Evolutionary conservation across 2,329 filamentous ascomycete genomes (phyloP).

Genomic region (Emergomyces africanus): DNA sequence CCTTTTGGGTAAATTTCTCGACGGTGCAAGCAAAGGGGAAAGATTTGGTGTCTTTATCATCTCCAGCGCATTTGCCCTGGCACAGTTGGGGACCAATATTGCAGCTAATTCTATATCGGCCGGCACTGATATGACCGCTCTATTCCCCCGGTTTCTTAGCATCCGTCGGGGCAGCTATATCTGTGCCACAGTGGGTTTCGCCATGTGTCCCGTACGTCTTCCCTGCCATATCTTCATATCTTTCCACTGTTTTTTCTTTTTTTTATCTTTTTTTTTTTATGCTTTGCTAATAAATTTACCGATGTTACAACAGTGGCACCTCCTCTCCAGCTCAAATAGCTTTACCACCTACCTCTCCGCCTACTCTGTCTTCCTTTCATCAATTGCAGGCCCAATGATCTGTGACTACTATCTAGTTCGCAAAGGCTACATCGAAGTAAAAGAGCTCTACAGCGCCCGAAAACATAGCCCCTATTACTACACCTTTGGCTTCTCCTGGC

Average conservation of each 20-base stretch:
- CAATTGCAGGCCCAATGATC: conserved; percentile 83
- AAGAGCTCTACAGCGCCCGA: conserved; percentile 64
- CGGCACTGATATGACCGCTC: conserved; percentile 68
- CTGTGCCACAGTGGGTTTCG: conserved; percentile 64
- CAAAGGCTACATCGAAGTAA: conserved; percentile 65
- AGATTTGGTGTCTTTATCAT: conserved; percentile 68
- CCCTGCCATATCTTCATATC: neutral
- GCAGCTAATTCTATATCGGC: conserved; percentile 76
- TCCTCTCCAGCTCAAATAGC: conserved; percentile 61
- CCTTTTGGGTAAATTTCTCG: conserved; percentile 53
- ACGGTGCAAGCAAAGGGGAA: conserved; percentile 54
- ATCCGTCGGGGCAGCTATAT: conserved; percentile 82
- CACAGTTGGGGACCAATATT: conserved; percentile 77
- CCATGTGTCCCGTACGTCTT: conserved; percentile 59
- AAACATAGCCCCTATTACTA: conserved; percentile 54
- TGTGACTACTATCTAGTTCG: conserved; percentile 81
- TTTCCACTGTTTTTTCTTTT: no score
- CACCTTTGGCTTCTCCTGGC: conserved; percentile 63
- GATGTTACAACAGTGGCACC: conserved; percentile 38
- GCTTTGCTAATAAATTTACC: neutral
- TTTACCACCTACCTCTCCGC: conserved; percentile 88
- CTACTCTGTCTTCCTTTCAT: conserved; percentile 88
- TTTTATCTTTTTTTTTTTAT: no score
- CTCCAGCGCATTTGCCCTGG: conserved; percentile 56
- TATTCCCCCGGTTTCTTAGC: conserved; percentile 66